A percentile compares a stretch with the other conserved stretches of the same genome.
Conservation (phyloP, 176 grass and related monocot genomes). For the Poa pratensis region DNA sequence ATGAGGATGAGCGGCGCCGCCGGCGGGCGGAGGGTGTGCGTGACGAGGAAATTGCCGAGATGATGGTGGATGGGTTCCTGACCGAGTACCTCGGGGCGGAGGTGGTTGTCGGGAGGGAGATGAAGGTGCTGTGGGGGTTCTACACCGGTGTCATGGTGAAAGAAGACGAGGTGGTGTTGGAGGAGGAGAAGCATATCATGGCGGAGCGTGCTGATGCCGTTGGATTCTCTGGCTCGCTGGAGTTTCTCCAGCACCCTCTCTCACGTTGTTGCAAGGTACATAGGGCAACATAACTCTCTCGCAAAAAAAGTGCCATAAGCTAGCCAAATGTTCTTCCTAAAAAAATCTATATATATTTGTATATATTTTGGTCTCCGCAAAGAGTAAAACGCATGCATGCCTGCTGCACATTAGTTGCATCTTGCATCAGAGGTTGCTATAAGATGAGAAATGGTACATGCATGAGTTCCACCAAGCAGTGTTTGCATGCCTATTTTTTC, state of each 20-base stretch:
- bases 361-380: no score
- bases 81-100: constrained; percentile 49
- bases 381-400: no score
- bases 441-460: no score
- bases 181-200: not conserved
- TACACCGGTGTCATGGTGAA: constrained; percentile 57
- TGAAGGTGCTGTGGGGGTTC: constrained; percentile 53
- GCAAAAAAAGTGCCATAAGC: not conserved
- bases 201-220: not conserved
- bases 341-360: no score
- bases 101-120: constrained; percentile 47
- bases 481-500: no score
- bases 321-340: not conserved
- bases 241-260: constrained; percentile 29
- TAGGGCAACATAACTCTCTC: not conserved
- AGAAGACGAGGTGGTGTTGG: not conserved
- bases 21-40: constrained; percentile 39
- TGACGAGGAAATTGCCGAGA: constrained; percentile 49
- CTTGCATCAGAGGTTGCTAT: no score
- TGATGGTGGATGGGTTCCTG: constrained; percentile 71
- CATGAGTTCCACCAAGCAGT: no score
- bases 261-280: constrained; percentile 59
- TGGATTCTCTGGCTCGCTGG: constrained; percentile 35
- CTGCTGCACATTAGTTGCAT: no score
- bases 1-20: constrained; percentile 10